These are phyloP conservation scores for Fistulina hepatica DNA, from an alignment of 1,284 basidiomycete genomes.

Conservation along the genomic window DNA sequence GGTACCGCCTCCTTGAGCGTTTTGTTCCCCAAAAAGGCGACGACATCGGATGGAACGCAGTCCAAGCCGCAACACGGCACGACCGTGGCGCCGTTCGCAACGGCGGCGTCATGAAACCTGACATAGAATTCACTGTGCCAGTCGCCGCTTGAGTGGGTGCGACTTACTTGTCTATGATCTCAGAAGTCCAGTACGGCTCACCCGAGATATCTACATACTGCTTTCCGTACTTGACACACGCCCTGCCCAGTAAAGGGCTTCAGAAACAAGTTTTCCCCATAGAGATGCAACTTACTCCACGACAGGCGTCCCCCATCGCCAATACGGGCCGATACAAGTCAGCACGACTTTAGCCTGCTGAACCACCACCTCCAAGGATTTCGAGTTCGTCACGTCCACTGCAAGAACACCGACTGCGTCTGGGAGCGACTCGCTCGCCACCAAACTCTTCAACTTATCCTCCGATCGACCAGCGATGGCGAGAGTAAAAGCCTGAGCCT, in stretches of 20 bases:
- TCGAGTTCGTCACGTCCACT: constrained; percentile 40
- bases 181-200: constrained; percentile 29
- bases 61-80: constrained; percentile 66
- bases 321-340: constrained; percentile 59
- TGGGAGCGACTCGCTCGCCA: constrained; percentile 30
- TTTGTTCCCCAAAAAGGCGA: constrained; percentile 42
- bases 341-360: constrained; percentile 48
- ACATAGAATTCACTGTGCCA: not conserved
- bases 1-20: constrained; percentile 25
- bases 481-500: constrained; percentile 47
- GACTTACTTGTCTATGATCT: constrained; percentile 30
- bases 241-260: constrained; percentile 17
- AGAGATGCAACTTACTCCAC: constrained; percentile 32
- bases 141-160: not conserved
- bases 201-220: constrained; percentile 38
- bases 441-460: constrained; percentile 39
- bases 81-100: constrained; percentile 55
- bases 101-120: constrained; percentile 55
- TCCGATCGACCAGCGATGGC: constrained; percentile 50
- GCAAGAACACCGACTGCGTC: constrained; percentile 32
- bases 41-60: constrained; percentile 59
- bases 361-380: constrained; percentile 43
- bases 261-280: not conserved
- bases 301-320: constrained; percentile 51
- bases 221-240: constrained; percentile 31